Evolutionary conservation across 495 filamentous ascomycete genomes (phyloP).

Genomic region (Talaromyces thailandensis): DNA sequence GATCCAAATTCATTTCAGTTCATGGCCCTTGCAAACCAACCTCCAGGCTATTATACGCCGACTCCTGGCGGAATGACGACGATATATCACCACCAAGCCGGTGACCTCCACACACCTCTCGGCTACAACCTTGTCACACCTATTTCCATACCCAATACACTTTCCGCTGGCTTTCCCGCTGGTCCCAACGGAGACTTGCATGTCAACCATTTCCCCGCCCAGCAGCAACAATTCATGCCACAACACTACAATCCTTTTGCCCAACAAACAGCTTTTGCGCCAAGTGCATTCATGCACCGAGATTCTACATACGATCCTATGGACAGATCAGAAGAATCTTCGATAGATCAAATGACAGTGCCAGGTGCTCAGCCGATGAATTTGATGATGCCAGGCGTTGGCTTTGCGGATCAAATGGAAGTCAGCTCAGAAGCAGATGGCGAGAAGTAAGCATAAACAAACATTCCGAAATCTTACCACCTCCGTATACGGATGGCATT

Average conservation of each 20-base stretch:
- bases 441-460: slow-evolving; percentile 42
- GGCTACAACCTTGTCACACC: slow-evolving; percentile 74
- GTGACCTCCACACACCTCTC: slow-evolving; percentile 85
- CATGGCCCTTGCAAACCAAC: slow-evolving; percentile 65
- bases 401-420: slow-evolving; percentile 15
- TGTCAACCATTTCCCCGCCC: slow-evolving; percentile 50
- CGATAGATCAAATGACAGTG: slow-evolving; percentile 37
- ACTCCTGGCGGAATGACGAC: slow-evolving; percentile 79
- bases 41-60: slow-evolving; percentile 78
- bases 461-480: slow-evolving; percentile 12
- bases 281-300: slow-evolving; percentile 69
- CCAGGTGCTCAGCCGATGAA: slow-evolving; percentile 25
- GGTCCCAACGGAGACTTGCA: slow-evolving; percentile 27
- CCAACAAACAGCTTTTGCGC: slow-evolving; percentile 59
- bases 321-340: slow-evolving; percentile 58
- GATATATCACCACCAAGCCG: slow-evolving; percentile 72
- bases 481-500: slow-evolving; percentile 14
- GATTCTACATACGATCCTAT: slow-evolving; percentile 70
- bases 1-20: slow-evolving; percentile 80
- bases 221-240: slow-evolving; percentile 49
- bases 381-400: slow-evolving; percentile 16
- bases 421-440: slow-evolving; percentile 17
- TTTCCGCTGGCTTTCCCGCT: slow-evolving; percentile 47
- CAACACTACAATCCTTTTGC: slow-evolving; percentile 70
- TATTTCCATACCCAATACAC: slow-evolving; percentile 61